These are phyloP conservation scores for Pichia scutulata DNA, from an alignment of 805 yeast species.

Conservation along the genomic window DNA sequence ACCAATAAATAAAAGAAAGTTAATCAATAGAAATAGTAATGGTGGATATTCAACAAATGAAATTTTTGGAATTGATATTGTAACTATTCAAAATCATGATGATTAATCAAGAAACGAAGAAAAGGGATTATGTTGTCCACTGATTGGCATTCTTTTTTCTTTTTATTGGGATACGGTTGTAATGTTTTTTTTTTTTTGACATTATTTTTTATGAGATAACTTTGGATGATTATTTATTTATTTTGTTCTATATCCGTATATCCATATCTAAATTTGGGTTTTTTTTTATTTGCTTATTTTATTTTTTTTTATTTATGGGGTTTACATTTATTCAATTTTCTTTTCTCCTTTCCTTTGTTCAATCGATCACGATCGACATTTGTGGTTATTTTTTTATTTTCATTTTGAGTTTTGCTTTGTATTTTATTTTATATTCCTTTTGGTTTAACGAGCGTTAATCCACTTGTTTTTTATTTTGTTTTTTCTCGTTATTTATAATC, in stretches of 20 bases:
- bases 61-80: slow-evolving; percentile 51
- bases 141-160: too few relatives aligned
- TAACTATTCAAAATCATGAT: slow-evolving; percentile 29
- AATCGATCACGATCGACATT: too few relatives aligned
- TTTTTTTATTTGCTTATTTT: not conserved
- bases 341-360: not conserved
- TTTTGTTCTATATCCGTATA: not conserved
- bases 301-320: too few relatives aligned
- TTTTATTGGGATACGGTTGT: not conserved
- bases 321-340: not conserved
- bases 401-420: not conserved
- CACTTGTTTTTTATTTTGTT: too few relatives aligned
- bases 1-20: slow-evolving; percentile 1
- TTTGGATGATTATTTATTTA: not conserved
- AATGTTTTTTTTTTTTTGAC: not conserved
- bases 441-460: too few relatives aligned
- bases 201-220: not conserved
- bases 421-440: not conserved
- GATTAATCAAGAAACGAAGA: slow-evolving; percentile 2
- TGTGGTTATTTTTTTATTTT: too few relatives aligned
- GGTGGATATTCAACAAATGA: slow-evolving; percentile 34
- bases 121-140: not conserved
- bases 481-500: too few relatives aligned
- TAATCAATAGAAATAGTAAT: not conserved
- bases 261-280: not conserved